Evolutionary conservation across 192 early-diverging fungal genomes (phyloP), one percentile per base, ranked within the genome.

Genomic region (Entomortierella chlamydospora): DNA sequence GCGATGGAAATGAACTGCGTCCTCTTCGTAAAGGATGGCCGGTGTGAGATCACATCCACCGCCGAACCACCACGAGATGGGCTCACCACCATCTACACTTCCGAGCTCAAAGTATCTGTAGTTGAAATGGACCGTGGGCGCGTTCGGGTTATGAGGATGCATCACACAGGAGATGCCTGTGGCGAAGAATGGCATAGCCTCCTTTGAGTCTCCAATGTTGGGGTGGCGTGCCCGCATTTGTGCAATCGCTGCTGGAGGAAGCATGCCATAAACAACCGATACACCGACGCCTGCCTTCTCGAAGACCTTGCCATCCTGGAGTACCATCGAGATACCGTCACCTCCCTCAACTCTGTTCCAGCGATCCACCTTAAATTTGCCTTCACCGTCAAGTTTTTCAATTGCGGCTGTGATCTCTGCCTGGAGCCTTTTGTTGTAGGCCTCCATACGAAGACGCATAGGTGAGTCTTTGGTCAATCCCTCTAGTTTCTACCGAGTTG

Each of bases 261-360:
- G 85, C 70, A 95, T 91, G 34, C 91, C 92, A 55, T 95, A 89
- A 13, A 99, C 93, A 50, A 96, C 85, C 15, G 95, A 96, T 76
- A 97, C 89, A 64, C 92, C 93, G 29, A 99, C 98, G n/a, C 96
- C 98, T 13, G 96, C 98, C 90, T 99, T 98, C 74, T 98, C 95
- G 84, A 95, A 95, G 23, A 95, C 95, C 52, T 91, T 91, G 61
- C 97, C 96, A 51, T 95, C 93, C 71, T 96, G 94, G 33, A 99
- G 71, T 11, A 98, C 93, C 82, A 93, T 94, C 23, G 96, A 95
- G 55, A 94, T 90, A 26, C 98, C 98, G 49, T 93, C 92, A 11
- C 98, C 98, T 34, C 97, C 97, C 73, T 98, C 95, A n/a, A 82
- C 81, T 23, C 98, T 89, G 56, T 90, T 78, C 98, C 98, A 99